A percentile compares a stretch with the other conserved stretches of the same genome.
Conservation (phyloP, 768 basidiomycete genomes). For the Cubamyces lactineus region DNA sequence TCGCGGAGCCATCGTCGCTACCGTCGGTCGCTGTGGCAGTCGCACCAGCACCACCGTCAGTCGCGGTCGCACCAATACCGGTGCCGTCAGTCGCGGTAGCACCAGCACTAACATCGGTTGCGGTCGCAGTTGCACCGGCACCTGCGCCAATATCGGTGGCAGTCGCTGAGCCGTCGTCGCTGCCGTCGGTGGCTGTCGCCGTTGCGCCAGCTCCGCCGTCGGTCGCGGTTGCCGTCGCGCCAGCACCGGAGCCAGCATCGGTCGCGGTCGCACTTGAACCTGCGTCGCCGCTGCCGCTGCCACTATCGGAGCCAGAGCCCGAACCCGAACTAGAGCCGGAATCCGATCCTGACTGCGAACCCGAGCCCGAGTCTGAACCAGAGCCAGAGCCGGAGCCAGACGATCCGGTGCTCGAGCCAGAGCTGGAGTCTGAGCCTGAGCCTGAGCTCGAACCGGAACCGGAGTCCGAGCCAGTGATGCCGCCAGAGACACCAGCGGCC, state of each 20-base stretch:
- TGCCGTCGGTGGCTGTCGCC: background rate
- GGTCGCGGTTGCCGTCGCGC: background rate
- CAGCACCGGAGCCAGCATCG: background rate
- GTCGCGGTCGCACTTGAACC: background rate
- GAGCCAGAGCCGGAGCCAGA: slow-evolving; percentile 1
- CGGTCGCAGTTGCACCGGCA: background rate
- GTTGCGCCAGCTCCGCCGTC: slow-evolving; percentile 2
- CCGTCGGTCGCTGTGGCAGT: slow-evolving; percentile 3
- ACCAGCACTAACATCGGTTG: background rate
- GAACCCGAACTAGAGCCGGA: background rate
- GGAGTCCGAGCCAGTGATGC: slow-evolving; percentile 22
- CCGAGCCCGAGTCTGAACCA: background rate
- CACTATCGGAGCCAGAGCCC: background rate
- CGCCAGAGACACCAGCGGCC: slow-evolving; percentile 38
- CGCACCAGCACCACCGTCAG: background rate
- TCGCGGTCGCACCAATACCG: slow-evolving; percentile 3
- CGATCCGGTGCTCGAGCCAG: background rate
- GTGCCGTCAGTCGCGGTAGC: slow-evolving; percentile 15
- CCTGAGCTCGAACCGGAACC: background rate
- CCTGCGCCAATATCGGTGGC: slow-evolving; percentile 8
- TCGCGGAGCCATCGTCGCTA: background rate
- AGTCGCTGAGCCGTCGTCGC: background rate
- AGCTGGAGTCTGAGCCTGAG: slow-evolving; percentile 1
- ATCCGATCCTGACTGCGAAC: background rate
- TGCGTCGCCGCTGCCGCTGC: background rate